Evolutionary conservation across 176 grass and related monocot species (phyloP), one percentile per base, ranked within the genome.

Genomic region (Musa acuminata): DNA sequence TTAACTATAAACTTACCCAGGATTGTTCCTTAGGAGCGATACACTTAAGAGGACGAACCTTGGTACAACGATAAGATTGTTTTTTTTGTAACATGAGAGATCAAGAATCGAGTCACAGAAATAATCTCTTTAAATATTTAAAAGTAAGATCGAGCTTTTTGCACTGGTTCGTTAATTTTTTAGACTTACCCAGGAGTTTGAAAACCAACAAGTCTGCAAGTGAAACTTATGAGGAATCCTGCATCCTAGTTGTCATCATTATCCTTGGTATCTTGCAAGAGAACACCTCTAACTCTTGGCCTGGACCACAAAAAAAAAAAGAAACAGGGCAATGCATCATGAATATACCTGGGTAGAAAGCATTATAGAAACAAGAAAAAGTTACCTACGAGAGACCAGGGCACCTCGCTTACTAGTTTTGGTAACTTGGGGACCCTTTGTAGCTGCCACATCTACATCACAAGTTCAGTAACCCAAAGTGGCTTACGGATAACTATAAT

Each of bases 221-320:
- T 43, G 35, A 43, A 43, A 43, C 35, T 43, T 43, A 6, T 43
- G 35, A 43, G 35, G 35, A 43, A 43, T 2, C 35, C 49, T n/a
- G 63, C 49, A 9, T 78, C 55, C 78, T 84, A 84, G 77, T 82
- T 49, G 35, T 90, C 83, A 62, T 63, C 86, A 57, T 85, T 53
- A 13, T 93, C 87, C 24, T 80, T 73, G 29, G 70, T 79, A 86
- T 83, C 81, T 80, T 94, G 88, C 79, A 94, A 85, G 51, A 87
- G 76, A 85, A 84, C 90, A 70, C 95, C 90, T 85, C 90, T 87
- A 55, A 49, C 78, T 72, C 86, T 87, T 65, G 88, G 81, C 82
- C 88, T 93, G 71, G 26, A 82, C 29, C 74, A 72, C 26, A 27
- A n/a, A n/a, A 73, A 55, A 1, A 78, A 8, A 68, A 72, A 62